phyloP scores from a whole-genome alignment of 169 alveolate genomes.

The Prorocentrum cordatum region DNA sequence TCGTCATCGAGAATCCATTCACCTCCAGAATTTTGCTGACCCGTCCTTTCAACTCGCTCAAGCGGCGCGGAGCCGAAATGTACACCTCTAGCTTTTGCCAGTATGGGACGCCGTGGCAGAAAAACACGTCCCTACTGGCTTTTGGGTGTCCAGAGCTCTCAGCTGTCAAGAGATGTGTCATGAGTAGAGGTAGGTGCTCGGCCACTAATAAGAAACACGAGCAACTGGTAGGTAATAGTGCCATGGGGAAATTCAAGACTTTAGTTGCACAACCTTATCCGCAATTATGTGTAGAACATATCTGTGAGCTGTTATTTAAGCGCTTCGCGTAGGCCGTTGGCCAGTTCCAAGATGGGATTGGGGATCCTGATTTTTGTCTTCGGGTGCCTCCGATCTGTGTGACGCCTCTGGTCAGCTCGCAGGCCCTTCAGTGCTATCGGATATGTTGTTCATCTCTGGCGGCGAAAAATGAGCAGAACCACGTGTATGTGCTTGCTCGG shows the following conservation, averaged over 20 bases:
- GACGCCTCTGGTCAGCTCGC: no score
- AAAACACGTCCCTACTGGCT: background rate
- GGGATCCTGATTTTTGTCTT: no score
- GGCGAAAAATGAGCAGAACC: no score
- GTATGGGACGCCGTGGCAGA: background rate
- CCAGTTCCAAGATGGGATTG: no score
- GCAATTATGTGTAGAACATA: no score
- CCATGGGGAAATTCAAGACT: background rate
- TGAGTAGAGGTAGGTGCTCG: background rate
- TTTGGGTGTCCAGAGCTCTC: background rate
- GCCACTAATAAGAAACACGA: background rate
- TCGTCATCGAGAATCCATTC: background rate
- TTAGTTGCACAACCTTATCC: background rate
- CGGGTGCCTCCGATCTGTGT: no score
- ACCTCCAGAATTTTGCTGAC: background rate
- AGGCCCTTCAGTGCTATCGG: no score
- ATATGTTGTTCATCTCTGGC: no score
- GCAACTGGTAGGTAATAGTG: background rate
- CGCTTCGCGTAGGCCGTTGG: no score
- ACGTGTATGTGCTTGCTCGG: no score
- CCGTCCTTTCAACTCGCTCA: background rate
- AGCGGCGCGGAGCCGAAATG: background rate
- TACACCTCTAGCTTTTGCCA: background rate
- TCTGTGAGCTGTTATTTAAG: no score
- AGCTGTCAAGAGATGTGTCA: background rate